A percentile compares a stretch with the other conserved stretches of the same genome.
phyloP scores from a whole-genome alignment of 2,329 filamentous ascomycete species.

The Aspergillus brasiliensis region DNA sequence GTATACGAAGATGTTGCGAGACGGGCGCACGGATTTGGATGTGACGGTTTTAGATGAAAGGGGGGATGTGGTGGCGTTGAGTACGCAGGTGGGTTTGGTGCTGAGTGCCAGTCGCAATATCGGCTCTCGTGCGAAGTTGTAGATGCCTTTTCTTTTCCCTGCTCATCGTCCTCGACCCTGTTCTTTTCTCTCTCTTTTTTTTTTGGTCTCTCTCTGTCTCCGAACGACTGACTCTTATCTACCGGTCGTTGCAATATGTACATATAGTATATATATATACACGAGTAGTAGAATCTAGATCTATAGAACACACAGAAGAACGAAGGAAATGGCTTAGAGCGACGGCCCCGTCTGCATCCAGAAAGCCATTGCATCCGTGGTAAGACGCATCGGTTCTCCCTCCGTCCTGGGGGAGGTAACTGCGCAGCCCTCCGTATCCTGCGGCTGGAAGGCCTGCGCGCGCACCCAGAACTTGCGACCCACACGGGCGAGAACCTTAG shows the following conservation, averaged over 20 bases:
- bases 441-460: conserved; percentile 43
- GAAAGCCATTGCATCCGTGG: conserved; percentile 45
- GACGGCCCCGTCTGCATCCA: conserved; percentile 37
- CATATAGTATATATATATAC: conserved; percentile 5
- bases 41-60: conserved; percentile 65
- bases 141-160: conserved; percentile 7
- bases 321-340: neutral
- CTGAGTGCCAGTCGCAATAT: conserved; percentile 66
- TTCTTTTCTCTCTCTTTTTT: too few species aligned
- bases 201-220: too few species aligned
- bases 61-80: conserved; percentile 68
- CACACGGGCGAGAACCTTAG: conserved; percentile 38
- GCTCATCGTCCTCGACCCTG: neutral
- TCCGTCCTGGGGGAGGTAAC: neutral
- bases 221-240: neutral
- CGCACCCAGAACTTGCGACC: conserved; percentile 46
- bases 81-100: conserved; percentile 68
- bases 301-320: conserved; percentile 5
- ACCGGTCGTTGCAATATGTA: conserved; percentile 9
- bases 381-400: conserved; percentile 35
- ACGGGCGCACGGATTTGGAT: conserved; percentile 75
- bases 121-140: conserved; percentile 44
- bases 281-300: too few species aligned
- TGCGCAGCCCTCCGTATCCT: conserved; percentile 26
- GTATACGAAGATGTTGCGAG: conserved; percentile 65